A percentile compares a stretch with the other conserved stretches of the same genome.
Conservation (phyloP, 2,329 filamentous ascomycete species). For the Exophiala oligosperma region DNA sequence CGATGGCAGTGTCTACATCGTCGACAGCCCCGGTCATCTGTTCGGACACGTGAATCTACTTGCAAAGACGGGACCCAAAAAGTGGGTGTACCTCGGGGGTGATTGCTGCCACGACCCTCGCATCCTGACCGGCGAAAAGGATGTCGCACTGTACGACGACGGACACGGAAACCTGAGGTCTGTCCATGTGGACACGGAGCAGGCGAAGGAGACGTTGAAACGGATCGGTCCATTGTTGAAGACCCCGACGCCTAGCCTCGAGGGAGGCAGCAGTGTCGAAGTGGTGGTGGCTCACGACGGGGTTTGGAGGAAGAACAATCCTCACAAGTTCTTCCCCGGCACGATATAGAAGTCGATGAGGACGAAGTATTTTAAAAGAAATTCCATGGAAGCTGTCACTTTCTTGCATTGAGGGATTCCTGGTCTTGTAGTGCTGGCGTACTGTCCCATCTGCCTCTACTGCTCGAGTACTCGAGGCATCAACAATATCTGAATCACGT, state of each 20-base stretch:
- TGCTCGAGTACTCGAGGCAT: no score
- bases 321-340: conserved; percentile 23
- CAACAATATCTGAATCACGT: no score
- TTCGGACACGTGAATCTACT: conserved; percentile 37
- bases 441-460: no score
- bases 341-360: conserved; percentile 5
- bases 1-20: conserved; percentile 39
- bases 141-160: conserved; percentile 53
- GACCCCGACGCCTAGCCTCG: conserved; percentile 16
- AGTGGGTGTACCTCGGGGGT: conserved; percentile 35
- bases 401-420: no score
- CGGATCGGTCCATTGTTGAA: conserved; percentile 34
- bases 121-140: conserved; percentile 42
- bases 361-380: no score
- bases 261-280: conserved; percentile 20
- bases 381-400: no score
- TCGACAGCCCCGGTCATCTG: conserved; percentile 35
- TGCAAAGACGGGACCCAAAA: conserved; percentile 30
- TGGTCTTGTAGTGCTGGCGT: no score
- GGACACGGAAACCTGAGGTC: conserved; percentile 46
- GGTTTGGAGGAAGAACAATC: conserved; percentile 25
- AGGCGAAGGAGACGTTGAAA: conserved; percentile 46
- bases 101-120: conserved; percentile 37
- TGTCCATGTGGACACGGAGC: conserved; percentile 52
- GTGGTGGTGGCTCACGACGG: conserved; percentile 29